A percentile compares a stretch with the other conserved stretches of the same genome.
Conservation (phyloP, 768 basidiomycete genomes). For the Tylopilus subfusipes region DNA sequence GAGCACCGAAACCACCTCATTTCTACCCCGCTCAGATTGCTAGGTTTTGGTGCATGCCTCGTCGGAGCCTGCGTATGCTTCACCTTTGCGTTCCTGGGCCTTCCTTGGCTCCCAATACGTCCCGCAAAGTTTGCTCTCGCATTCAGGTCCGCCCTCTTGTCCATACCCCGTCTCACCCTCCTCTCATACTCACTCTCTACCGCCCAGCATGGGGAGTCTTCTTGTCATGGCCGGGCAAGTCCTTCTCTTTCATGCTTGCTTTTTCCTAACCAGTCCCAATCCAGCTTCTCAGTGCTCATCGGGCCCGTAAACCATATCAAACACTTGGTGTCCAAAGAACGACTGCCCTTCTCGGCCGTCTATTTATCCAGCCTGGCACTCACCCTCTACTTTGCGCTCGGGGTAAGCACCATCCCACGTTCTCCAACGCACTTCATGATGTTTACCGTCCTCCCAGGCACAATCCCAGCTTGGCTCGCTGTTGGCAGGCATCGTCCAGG, state of each 20-base stretch:
- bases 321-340: constrained; percentile 78
- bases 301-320: constrained; percentile 92
- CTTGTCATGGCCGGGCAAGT: constrained; percentile 94
- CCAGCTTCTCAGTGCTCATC: constrained; percentile 76
- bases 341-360: constrained; percentile 77
- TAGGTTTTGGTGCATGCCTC: constrained; percentile 89
- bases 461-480: constrained; percentile 87
- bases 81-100: constrained; percentile 82
- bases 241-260: neutral
- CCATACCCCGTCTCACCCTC: neutral
- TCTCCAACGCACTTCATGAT: neutral
- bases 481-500: constrained; percentile 76
- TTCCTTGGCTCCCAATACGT: constrained; percentile 63
- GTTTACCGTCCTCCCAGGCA: constrained; percentile 40
- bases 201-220: constrained; percentile 67
- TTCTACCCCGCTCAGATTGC: constrained; percentile 46
- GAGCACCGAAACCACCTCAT: neutral
- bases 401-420: constrained; percentile 43
- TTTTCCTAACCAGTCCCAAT: neutral
- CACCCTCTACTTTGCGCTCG: constrained; percentile 90
- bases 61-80: constrained; percentile 93
- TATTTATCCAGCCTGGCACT: constrained; percentile 82
- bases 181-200: neutral
- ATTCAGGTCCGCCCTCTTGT: constrained; percentile 52
- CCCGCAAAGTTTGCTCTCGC: constrained; percentile 90